Evolutionary conservation across 768 basidiomycete genomes (phyloP).

Genomic region (Tephrocybe sp.): DNA sequence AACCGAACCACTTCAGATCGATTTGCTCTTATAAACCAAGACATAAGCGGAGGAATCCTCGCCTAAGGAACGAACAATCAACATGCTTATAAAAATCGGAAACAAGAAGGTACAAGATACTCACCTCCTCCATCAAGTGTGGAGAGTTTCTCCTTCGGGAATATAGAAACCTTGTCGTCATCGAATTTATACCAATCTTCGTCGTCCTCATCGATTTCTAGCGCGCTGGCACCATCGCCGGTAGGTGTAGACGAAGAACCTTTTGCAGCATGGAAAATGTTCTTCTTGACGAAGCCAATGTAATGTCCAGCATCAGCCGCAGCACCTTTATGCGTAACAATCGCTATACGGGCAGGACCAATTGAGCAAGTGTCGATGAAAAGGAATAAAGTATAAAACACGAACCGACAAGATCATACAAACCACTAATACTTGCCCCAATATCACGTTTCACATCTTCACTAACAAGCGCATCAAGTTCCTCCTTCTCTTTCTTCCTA

Average conservation of each 20-base stretch:
- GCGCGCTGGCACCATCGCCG: constrained; percentile 11
- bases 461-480: constrained; percentile 64
- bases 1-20: constrained; percentile 9
- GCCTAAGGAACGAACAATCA: constrained; percentile 25
- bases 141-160: constrained; percentile 79
- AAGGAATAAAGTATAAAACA: neutral
- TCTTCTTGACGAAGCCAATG: constrained; percentile 87
- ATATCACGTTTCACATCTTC: constrained; percentile 61
- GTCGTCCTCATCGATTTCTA: constrained; percentile 56
- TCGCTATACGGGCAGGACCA: constrained; percentile 46
- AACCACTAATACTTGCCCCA: constrained; percentile 72
- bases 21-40: constrained; percentile 74
- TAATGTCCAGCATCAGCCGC: constrained; percentile 96
- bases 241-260: constrained; percentile 16
- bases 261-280: constrained; percentile 52
- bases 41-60: constrained; percentile 91
- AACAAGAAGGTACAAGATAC: neutral
- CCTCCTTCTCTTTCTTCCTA: constrained; percentile 60
- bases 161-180: constrained; percentile 88
- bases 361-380: neutral
- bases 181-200: constrained; percentile 97
- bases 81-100: neutral
- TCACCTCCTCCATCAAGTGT: constrained; percentile 84
- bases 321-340: constrained; percentile 96
- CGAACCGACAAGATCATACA: constrained; percentile 89